Evolutionary conservation across 805 yeast species (phyloP), one percentile per base, ranked within the genome.

Genomic region (Suhomyces canberraensis): DNA sequence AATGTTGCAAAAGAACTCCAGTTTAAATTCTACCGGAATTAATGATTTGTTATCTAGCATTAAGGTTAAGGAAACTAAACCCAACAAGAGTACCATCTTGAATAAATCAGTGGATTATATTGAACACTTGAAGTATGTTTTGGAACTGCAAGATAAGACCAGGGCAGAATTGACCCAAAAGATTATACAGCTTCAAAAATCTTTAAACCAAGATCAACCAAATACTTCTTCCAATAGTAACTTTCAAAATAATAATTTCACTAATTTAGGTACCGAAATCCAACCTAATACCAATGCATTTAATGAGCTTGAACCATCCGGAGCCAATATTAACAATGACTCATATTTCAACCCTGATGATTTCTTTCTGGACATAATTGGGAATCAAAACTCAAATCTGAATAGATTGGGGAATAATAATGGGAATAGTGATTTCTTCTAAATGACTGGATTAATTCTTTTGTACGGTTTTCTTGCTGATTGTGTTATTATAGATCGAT

Each of bases 31-130:
- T 9, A 40, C 45, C 24, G 72, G 66, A 37, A 50, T 64, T 11
- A 58, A 53, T 38, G 72, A 67, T 16, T 47, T 68, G 32, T 45
- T 67, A 24, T 47, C 62, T 8, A 51, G 64, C 11, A 72, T 71
- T 17, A 65, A 65, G 39, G 69, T 69, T 3, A 82, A 72, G 46
- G 93, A 86, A 45, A 70, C 80, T 2, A 84, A 82, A 54, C 91
- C 95, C 1, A 86, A 88, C 55, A 89, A 89, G 61, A 81, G 90
- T 17, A 79, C 84, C 4, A 84, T 87, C 33, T 68, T 89, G 41
- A 75, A 77, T 48, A 78, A 80, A 50, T 76, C 95, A 1, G 95
- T 89, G 15, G 95, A 85, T 32, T 89, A 90, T 57, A 78, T 89
- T 31, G 67, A 59, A 7, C 82, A 81, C 56, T 66, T 88, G 44